Conservation (phyloP, 371 early-diverging fungal species). For the Funneliformis caledonium region DNA sequence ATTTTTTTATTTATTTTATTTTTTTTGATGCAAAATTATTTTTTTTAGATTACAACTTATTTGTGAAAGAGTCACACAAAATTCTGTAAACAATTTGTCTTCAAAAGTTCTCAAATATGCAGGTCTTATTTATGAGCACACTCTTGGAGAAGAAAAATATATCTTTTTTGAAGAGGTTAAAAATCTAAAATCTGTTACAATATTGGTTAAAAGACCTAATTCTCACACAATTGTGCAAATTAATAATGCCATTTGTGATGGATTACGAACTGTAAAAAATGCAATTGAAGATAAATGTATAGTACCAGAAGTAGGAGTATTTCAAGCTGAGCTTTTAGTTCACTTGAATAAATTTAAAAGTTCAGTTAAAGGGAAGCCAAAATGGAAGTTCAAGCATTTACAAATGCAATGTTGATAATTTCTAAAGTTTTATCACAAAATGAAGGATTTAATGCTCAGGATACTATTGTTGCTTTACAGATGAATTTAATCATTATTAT, state of each 20-base stretch:
- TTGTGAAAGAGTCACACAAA: no score
- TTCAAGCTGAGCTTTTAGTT: constrained; percentile 66
- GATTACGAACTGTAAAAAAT: no score
- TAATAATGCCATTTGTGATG: no score
- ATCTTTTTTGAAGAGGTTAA: constrained; percentile 99
- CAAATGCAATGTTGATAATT: constrained; percentile 94
- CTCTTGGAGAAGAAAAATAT: constrained; percentile 98
- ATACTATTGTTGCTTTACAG: constrained; percentile 91
- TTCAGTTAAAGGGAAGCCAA: constrained; percentile 90
- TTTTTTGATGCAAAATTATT: background rate
- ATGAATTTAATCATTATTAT: constrained; percentile 44
- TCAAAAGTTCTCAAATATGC: constrained; percentile 93
- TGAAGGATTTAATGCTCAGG: constrained; percentile 97
- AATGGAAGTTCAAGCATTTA: constrained; percentile 97
- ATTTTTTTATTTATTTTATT: background rate
- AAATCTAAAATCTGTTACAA: no score
- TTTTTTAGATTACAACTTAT: no score
- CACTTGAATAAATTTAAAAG: constrained; percentile 90
- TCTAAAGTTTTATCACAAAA: no score
- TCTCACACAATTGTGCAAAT: no score
- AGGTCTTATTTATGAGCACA: constrained; percentile 95
- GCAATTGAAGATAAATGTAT: no score
- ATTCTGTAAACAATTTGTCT: constrained; percentile 95
- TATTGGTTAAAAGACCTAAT: no score
- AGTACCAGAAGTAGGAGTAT: no score